Base-by-base conservation (phyloP, 2,329 filamentous ascomycete genomes). In the Cladorrhinum sp. region DNA sequence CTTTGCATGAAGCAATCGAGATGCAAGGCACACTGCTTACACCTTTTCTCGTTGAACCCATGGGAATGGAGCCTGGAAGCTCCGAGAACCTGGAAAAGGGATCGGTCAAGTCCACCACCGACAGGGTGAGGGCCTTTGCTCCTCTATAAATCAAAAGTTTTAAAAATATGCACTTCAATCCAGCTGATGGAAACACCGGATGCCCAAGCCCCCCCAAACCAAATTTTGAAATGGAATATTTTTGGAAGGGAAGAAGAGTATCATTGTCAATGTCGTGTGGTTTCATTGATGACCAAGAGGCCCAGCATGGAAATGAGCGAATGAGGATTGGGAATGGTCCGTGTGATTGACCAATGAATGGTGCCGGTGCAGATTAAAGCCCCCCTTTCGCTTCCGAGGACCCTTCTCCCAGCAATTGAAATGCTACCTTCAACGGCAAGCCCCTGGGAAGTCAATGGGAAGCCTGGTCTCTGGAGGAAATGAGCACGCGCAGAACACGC, bases 331-430 rank as follows among this genome's bases (percentile, higher is more conserved):
- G n/a, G 23, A 20, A 49, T 46, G 54, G 54, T 21, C 39, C 54
- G 36, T 57, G 54, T 42, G 26, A 57, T 57, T 57, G 54, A 28
- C 54, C 54, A 57, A 57, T 57, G 5, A 39, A 20, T 23, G n/a
- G 23, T 16, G 39, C 7, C n/a, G 9, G 23, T 8, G 39, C 21
- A 49, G 54, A 57, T 46, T 57, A 57, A 49, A 49, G 54, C 24
- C 54, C 30, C 54, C 54, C 42, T 57, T 57, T 57, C 54, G 36
- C 39, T 57, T 49, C 49, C 49, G 49, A 28, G 54, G 39, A 20
- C 23, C 54, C 21, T 26, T 49, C 49, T 23, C 30, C 21, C 20
- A 33, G 39, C 54, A 49, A 24, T 51, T 24, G 49, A 26, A 57
- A 48, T 57, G 39, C 23, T 3, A 57, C 54, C 23, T 57, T 33